Evolutionary conservation across 495 filamentous ascomycete species (phyloP).

Genomic region (Sphaerosporella brunnea): DNA sequence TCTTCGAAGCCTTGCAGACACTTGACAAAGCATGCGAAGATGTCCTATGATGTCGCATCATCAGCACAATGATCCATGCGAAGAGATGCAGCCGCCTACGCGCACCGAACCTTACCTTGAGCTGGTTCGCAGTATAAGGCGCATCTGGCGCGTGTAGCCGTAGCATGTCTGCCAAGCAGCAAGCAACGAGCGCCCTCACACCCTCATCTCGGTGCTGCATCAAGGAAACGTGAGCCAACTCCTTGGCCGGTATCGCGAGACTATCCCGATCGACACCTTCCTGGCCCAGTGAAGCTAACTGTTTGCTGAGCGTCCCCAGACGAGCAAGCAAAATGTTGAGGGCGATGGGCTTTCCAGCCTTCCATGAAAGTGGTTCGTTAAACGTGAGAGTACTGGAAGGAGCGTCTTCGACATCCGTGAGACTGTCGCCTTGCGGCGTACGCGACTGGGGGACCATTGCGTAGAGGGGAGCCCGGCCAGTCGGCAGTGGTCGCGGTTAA

Average conservation of each 20-base stretch:
- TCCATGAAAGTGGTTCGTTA: slow-evolving; percentile 79
- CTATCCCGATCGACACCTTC: slow-evolving; percentile 68
- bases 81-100: too few species aligned
- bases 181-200: slow-evolving; percentile 71
- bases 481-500: not conserved
- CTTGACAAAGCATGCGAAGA: slow-evolving; percentile 75
- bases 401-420: slow-evolving; percentile 17
- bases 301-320: slow-evolving; percentile 60
- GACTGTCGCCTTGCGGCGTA: slow-evolving; percentile 20
- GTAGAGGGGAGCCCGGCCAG: not conserved
- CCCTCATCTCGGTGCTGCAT: slow-evolving; percentile 82
- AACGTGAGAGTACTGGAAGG: slow-evolving; percentile 38
- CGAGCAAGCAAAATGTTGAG: slow-evolving; percentile 65
- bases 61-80: too few species aligned
- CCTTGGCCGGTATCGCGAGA: slow-evolving; percentile 66
- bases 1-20: slow-evolving; percentile 71
- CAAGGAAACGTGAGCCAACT: slow-evolving; percentile 66
- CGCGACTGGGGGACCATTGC: slow-evolving; percentile 24
- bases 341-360: slow-evolving; percentile 68
- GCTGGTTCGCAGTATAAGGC: slow-evolving; percentile 72
- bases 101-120: slow-evolving; percentile 63
- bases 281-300: slow-evolving; percentile 74
- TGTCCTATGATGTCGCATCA: too few species aligned
- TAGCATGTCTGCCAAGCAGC: slow-evolving; percentile 86
- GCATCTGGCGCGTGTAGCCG: slow-evolving; percentile 88